Percentiles rank a stretch among this genome's conserved stretches.
phyloP scores from a whole-genome alignment of 2,329 filamentous ascomycete species.

The Mycocentrospora acerina region DNA sequence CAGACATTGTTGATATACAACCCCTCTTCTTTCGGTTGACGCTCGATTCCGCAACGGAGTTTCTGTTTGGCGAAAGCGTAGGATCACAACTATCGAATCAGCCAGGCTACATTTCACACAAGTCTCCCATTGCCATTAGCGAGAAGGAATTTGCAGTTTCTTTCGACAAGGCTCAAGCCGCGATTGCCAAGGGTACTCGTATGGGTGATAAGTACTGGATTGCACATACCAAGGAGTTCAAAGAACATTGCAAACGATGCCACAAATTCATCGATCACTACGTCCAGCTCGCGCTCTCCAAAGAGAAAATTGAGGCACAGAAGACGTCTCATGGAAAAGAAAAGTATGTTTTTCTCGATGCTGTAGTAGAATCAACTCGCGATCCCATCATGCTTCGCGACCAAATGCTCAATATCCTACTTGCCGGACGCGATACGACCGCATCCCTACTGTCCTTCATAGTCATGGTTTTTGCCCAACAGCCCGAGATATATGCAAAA shows the following conservation, averaged over 20 bases:
- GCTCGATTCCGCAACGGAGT: conserved; percentile 40
- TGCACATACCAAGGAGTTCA: conserved; percentile 29
- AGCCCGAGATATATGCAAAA: conserved; percentile 37
- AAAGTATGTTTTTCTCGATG: conserved; percentile 78
- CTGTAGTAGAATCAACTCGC: conserved; percentile 74
- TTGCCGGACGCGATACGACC: conserved; percentile 86
- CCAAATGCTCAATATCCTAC: conserved; percentile 76
- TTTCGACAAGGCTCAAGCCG: conserved; percentile 25
- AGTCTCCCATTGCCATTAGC: conserved; percentile 9
- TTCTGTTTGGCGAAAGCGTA: conserved; percentile 42
- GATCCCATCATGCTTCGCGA: conserved; percentile 69
- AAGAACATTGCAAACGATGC: conserved; percentile 27
- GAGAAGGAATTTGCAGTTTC: conserved; percentile 24
- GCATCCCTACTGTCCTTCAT: conserved; percentile 76
- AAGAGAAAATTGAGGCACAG: conserved; percentile 12
- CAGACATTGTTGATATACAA: conserved; percentile 36
- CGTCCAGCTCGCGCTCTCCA: conserved; percentile 22
- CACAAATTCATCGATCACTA: conserved; percentile 31
- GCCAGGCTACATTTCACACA: conserved; percentile 18
- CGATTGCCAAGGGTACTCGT: conserved; percentile 15
- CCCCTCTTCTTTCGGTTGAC: conserved; percentile 45
- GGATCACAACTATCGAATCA: conserved; percentile 28
- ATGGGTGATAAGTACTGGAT: conserved; percentile 37
- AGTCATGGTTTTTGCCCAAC: conserved; percentile 49
- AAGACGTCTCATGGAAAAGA: conserved; percentile 19